Percentiles rank a stretch among this genome's conserved stretches.
These are phyloP conservation scores for Diaporthe humulicola DNA, from an alignment of 2,329 filamentous ascomycete genomes.

Conservation along the genomic window DNA sequence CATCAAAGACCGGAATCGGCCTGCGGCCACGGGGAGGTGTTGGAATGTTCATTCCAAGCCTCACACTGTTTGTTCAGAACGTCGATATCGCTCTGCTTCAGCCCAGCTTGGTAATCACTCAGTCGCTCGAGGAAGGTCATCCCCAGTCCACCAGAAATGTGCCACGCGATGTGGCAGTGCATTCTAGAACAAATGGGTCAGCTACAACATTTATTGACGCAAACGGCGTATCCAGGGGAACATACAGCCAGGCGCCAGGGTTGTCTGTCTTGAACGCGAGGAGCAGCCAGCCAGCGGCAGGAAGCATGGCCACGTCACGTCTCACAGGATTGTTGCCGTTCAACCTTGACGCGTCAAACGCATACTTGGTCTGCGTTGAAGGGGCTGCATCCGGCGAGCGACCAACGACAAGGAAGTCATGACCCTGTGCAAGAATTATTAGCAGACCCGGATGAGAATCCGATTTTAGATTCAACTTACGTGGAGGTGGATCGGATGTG, in stretches of 20 bases:
- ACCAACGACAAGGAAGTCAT: conserved; percentile 49
- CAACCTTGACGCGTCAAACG: conserved; percentile 47
- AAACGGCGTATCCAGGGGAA: neutral
- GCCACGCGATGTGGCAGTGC: conserved; percentile 41
- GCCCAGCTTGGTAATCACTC: conserved; percentile 24
- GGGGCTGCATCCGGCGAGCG: conserved; percentile 42
- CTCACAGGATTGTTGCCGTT: conserved; percentile 58
- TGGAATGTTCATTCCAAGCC: conserved; percentile 35
- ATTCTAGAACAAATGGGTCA: neutral
- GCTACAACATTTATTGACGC: neutral
- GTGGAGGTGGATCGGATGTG: conserved; percentile 52
- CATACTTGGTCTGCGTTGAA: conserved; percentile 38
- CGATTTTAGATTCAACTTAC: conserved; percentile 24
- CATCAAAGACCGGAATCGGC: conserved; percentile 37
- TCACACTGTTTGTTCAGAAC: conserved; percentile 33
- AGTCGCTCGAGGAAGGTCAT: conserved; percentile 36
- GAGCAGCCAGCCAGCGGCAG: conserved; percentile 58
- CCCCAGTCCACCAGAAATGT: conserved; percentile 35
- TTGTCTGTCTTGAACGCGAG: conserved; percentile 63
- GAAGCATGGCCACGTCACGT: conserved; percentile 61
- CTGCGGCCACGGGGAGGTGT: conserved; percentile 26
- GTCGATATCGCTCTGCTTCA: conserved; percentile 27
- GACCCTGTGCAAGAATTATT: conserved; percentile 41
- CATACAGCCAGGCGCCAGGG: conserved; percentile 58
- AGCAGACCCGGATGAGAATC: conserved; percentile 2